Base-by-base conservation (phyloP, 805 yeast genomes). In the Sugiyamaella floridensis region DNA sequence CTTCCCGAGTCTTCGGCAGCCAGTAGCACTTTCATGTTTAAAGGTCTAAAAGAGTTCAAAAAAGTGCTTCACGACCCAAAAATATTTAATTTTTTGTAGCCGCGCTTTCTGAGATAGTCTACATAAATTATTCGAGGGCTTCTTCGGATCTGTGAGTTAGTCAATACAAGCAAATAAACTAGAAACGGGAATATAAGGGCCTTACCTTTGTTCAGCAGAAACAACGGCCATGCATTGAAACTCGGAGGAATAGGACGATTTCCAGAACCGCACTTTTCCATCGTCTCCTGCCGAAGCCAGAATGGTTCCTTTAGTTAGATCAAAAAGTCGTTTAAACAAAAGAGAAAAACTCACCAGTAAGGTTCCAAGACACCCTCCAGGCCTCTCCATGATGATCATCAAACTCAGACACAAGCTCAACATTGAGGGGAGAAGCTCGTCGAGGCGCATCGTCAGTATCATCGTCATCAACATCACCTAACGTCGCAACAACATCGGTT, bases 311-410 rank as follows among this genome's bases (percentile, higher is more conserved):
- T 20, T 7, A 44, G 19, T 15, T 16, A 26, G 32, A 10, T 10
- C 46, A n/a, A 43, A 10, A 15, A 11, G 14, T 20, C 15, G 18
- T 14, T 22, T n/a, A n/a, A n/a, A n/a, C n/a, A n/a, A n/a, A n/a
- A n/a, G n/a, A 14, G 14, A 16, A 4, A 14, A 14, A n/a, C 48
- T 32, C 16, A 26, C 98, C 98, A 0, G 98, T 88, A 45, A 84
- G 68, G 66, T 93, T 93, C 98, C 99, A 93, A 26, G 86, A 79
- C 1, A 93, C 98, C 41, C 90, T 79, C 99, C 99, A 93, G 0
- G 93, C 97, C 68, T 93, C 96, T 51, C 86, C 84, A 55, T 80
- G 78, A 65, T 88, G 96, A 64, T 86, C 93, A 55, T 76, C 82
- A 57, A 86, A 80, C 59, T 80, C 80, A 46, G 87, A 84, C 47